A percentile compares a stretch with the other conserved stretches of the same genome.
phyloP scores from a whole-genome alignment of 306 rosid genomes.

The Cucurbita maxima region DNA sequence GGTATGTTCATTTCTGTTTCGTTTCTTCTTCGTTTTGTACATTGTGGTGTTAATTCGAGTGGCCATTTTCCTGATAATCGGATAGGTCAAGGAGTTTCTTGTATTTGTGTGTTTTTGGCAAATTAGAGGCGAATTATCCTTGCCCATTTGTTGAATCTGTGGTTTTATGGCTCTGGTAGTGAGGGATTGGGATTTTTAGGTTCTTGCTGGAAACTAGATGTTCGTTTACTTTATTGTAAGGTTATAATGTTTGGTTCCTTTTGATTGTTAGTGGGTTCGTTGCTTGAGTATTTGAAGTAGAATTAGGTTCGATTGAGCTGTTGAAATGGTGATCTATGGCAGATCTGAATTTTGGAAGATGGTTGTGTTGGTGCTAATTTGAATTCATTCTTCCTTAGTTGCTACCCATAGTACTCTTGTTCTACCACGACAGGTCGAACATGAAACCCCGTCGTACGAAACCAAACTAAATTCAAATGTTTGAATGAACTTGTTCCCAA shows the following conservation, averaged over 20 bases:
- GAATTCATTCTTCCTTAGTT: background rate
- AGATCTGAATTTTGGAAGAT: background rate
- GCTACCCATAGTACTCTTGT: background rate
- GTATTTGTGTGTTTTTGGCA: background rate
- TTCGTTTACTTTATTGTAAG: background rate
- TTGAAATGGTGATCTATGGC: background rate
- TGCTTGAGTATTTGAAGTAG: background rate
- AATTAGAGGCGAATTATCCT: background rate
- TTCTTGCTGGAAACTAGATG: background rate
- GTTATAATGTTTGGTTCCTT: background rate
- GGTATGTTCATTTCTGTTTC: conserved; percentile 19
- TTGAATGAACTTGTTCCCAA: background rate
- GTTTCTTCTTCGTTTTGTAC: background rate
- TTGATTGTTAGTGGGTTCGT: background rate
- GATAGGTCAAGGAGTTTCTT: background rate
- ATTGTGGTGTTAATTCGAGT: background rate
- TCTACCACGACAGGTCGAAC: background rate
- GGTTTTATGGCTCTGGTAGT: background rate
- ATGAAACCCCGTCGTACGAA: background rate
- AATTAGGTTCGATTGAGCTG: background rate
- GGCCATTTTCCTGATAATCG: background rate
- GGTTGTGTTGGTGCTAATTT: background rate
- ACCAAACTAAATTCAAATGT: background rate
- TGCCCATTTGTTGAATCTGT: background rate
- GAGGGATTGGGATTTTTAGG: background rate